Base-by-base conservation (phyloP, 148 eudicot species). In the Linanthus parryae region DNA sequence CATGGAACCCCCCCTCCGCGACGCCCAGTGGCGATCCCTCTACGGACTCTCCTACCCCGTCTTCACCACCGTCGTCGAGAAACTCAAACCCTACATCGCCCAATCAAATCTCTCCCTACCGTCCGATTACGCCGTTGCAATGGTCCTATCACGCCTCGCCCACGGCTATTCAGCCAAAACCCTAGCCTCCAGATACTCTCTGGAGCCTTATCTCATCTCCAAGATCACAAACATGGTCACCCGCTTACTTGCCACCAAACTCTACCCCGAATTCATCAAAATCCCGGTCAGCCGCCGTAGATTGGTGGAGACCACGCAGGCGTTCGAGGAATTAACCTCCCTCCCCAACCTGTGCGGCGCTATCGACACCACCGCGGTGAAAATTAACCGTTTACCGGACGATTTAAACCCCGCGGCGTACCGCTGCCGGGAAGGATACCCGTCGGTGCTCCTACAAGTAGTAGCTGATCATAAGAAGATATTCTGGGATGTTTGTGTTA, bases 171-270 rank as follows among this genome's bases (percentile, higher is more conserved):
- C 89, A 7, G 69, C 91, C 25, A 64, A 74, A 47, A 65, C 83
- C 50, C 62, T 91, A 5, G 88, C 95, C 20, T 36, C 66, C 29
- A 72, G 95, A 8, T 74, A 86, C 57, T 73, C 80, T 30, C 80
- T 91, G 2, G 97, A 86, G 17, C 92, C 97, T 8, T 91, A 83
- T 62, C 69, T 91, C 0, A 73, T 91, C 18, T 91, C 97, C 30
- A 91, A 91, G 52, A 91, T 91, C 38, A 86, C 95, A 8, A 86
- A 91, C 70, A 91, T 91, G 97, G 86, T 91, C 46, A 91, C 97
- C 7, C 78, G 97, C 37, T 66, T 91, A 6, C 67, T 91, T 8
- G 72, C 97, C 7, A 91, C 97, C 21, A 91, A 91, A 42, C 73
- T 91, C 9, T 91, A 83, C 72, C 85, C 89, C 0, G 97, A 91